phyloP scores from a whole-genome alignment of 73 alveolate species.

The Paramecium pentaurelia region DNA sequence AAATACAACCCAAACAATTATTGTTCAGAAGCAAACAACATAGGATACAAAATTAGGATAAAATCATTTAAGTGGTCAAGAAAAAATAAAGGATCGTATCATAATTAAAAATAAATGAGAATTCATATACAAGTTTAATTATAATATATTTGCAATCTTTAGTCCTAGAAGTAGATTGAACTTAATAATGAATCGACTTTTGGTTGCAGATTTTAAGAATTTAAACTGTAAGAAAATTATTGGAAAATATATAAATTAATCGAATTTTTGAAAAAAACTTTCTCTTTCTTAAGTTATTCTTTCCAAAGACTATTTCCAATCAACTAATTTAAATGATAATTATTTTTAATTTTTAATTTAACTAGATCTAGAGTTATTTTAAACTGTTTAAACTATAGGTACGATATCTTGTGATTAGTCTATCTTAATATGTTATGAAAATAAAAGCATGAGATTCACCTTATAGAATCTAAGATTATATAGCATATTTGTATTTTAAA shows the following conservation, averaged over 20 bases:
- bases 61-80: not conserved
- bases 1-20: not conserved
- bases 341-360: not conserved
- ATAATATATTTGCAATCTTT: not conserved
- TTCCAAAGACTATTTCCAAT: not conserved
- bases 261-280: slow-evolving; percentile 16
- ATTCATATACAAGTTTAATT: not conserved
- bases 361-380: not conserved
- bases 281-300: not conserved
- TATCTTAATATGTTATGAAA: not conserved
- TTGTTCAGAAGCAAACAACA: not conserved
- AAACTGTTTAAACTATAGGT: not conserved
- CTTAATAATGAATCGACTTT: not conserved
- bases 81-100: not conserved
- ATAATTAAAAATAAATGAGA: not conserved
- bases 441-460: not conserved
- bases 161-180: not conserved
- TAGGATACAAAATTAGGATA: not conserved
- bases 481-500: too few relatives aligned
- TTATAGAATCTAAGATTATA: too few relatives aligned
- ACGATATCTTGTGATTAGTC: slow-evolving; percentile 17
- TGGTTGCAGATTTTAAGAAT: not conserved
- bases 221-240: not conserved
- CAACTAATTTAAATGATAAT: not conserved
- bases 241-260: not conserved